Evolutionary conservation across 495 filamentous ascomycete genomes (phyloP).

Genomic region (Hypoxylon subgilvum): DNA sequence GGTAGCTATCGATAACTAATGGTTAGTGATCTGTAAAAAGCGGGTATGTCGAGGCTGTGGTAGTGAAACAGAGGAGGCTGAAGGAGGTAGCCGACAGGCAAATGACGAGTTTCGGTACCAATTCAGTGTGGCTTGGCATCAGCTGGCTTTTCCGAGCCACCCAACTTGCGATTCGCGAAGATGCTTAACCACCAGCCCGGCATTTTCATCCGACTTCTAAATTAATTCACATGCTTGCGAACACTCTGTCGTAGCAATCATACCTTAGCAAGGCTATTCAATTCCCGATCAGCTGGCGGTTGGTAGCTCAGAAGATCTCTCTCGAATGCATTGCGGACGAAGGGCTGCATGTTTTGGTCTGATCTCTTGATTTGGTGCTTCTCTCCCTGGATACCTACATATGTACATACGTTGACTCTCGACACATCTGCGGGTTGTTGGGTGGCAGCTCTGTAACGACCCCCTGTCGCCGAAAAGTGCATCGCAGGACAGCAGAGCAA

Average conservation of each 20-base stretch:
- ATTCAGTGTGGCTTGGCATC: neutral
- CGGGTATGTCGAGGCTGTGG: conserved; percentile 11
- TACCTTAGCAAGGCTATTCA: too few species aligned
- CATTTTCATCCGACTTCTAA: neutral
- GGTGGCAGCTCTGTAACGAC: neutral
- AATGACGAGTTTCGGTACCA: too few species aligned
- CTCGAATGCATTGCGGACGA: neutral
- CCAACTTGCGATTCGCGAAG: neutral
- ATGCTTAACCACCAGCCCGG: too few species aligned
- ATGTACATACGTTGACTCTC: neutral
- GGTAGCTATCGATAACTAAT: conserved; percentile 20
- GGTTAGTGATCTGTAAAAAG: neutral
- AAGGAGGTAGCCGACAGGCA: too few species aligned
- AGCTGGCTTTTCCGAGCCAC: conserved; percentile 22
- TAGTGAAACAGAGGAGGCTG: neutral
- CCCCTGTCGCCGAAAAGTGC: neutral
- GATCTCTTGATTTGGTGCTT: too few species aligned
- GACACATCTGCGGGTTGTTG: neutral
- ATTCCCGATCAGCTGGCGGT: conserved; percentile 9
- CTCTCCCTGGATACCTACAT: too few species aligned
- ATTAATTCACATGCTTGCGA: neutral
- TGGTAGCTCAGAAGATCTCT: conserved; percentile 15
- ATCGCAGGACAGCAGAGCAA: neutral
- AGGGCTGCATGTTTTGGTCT: neutral
- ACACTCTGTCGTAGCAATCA: too few species aligned